Conservation (phyloP, 257 asterid genomes). For the Primulina eburnea region DNA sequence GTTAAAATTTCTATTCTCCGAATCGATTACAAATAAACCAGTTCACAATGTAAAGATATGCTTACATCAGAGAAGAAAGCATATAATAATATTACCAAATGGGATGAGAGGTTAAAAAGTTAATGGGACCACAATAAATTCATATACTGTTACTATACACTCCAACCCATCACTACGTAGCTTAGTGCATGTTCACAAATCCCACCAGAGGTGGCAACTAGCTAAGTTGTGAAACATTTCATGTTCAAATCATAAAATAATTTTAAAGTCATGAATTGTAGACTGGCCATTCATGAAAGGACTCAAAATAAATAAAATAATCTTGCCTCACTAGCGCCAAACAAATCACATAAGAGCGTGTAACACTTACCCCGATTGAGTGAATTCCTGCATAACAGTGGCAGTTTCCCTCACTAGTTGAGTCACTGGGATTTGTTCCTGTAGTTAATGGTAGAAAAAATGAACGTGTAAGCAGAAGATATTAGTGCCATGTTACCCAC, state of each 20-base stretch:
- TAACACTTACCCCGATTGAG: constrained; percentile 87
- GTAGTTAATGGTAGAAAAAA: constrained; percentile 19
- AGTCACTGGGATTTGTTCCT: constrained; percentile 97
- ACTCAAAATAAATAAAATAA: constrained; percentile 9
- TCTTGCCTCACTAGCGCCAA: neutral
- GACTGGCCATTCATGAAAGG: neutral
- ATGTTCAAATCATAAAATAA: neutral
- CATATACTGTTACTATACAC: neutral
- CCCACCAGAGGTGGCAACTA: neutral
- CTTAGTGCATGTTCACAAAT: neutral
- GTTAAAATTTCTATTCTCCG: neutral
- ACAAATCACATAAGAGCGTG: neutral
- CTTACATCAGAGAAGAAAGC: neutral
- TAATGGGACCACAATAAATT: neutral
- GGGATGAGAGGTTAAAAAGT: neutral
- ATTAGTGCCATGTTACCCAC: constrained; percentile 12
- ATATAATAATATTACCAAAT: neutral
- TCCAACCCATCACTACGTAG: neutral
- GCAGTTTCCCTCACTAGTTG: constrained; percentile 99
- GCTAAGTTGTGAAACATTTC: neutral
- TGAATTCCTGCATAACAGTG: constrained; percentile 98
- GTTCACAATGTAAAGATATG: neutral
- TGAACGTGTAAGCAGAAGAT: constrained; percentile 15
- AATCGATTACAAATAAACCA: neutral
- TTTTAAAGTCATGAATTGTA: neutral